A percentile compares a stretch with the other conserved stretches of the same genome.
phyloP scores from a whole-genome alignment of 169 alveolate species.

The Plasmodium gonderi region DNA sequence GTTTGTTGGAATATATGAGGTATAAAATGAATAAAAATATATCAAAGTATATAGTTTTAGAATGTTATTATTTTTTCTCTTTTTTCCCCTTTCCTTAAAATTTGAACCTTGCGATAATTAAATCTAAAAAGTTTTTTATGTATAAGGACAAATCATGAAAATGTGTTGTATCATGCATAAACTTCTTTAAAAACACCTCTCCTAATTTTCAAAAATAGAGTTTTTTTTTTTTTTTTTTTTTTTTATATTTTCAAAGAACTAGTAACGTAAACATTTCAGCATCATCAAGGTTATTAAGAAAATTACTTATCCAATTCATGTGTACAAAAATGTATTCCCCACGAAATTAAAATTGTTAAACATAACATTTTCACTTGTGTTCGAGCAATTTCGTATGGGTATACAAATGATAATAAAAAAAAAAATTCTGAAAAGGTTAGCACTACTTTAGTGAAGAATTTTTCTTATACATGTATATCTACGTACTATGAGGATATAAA shows the following conservation, averaged over 20 bases:
- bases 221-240: not conserved
- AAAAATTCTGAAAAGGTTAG: not conserved
- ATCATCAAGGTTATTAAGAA: not conserved
- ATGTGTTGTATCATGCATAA: no score
- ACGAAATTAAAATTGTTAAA: not conserved
- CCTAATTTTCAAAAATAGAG: not conserved
- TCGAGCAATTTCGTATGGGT: not conserved
- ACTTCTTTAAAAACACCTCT: not conserved
- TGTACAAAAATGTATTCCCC: not conserved
- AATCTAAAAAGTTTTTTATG: no score
- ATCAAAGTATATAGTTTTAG: no score
- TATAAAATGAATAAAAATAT: no score
- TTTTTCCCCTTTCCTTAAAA: no score
- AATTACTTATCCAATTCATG: not conserved
- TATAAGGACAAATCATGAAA: no score
- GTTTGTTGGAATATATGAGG: no score
- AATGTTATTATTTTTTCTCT: no score
- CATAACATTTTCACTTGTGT: not conserved
- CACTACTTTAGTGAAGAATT: not conserved
- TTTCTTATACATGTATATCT: not conserved
- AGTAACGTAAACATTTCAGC: not conserved
- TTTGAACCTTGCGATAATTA: no score
- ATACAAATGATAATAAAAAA: not conserved
- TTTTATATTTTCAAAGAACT: not conserved
- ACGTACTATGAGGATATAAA: not conserved